Base-by-base conservation (phyloP, 2,329 filamentous ascomycete genomes). In the Lachnellula arida region DNA sequence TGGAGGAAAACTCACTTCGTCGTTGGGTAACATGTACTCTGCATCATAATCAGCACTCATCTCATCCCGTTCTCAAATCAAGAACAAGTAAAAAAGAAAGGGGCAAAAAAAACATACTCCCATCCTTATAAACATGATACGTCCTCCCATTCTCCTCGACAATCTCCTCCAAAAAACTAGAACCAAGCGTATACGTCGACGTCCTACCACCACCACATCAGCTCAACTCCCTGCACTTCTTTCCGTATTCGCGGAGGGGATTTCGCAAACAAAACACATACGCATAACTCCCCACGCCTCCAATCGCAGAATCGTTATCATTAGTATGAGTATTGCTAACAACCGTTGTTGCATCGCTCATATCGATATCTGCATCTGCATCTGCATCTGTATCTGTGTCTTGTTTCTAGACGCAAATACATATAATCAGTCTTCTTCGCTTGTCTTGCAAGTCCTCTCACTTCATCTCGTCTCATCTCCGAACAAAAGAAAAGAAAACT, bases 131-230 rank as follows among this genome's bases (percentile, higher is more conserved):
- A 8, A 55, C 46, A 56, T 66, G 61, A 51, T 66, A 66, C 25
- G 60, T 63, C 34, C 63, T 51, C 14, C 64, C 63, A 59, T 65
- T 66, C 51, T 75, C 73, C 9, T 68, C 63, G 5, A 72, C 70
- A 60, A 71, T 72, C 5, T 67, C 59, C 39, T 68, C 11, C 19
- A 44, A 4, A n/a, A 44, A 25, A 60, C 42, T 44, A 5, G n/a
- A 44, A 4, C 11, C 11, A 44, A 25, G 17, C 2, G 42, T 44
- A 44, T 44, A 44, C 11, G 42, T 44, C 42, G 42, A 44, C 12
- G 42, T 22, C 42, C 42, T 44, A 19, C 11, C 12, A 44, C 11
- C 19, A 7, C 12, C 42, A 44, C 4, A 5, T 25, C 17, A 15
- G 39, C 14, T 40, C 39, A 19, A 5, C 14, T n/a, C n/a, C n/a